Base-by-base conservation (phyloP, 139 green algal species). In the Limnomonas spitsbergensis region DNA sequence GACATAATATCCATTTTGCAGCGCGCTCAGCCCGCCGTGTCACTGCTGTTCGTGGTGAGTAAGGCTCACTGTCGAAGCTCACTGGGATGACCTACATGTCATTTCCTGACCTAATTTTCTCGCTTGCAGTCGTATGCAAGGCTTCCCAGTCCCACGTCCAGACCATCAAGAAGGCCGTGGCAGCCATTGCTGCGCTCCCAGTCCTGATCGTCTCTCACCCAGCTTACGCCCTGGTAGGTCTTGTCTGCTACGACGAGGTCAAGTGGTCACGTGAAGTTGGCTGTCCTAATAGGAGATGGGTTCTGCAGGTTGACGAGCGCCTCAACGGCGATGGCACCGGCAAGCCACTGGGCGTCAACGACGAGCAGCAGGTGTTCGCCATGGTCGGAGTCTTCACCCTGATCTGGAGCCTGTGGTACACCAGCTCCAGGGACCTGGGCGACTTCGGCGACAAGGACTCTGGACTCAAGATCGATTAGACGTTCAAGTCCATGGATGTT, bases 271-370 rank as follows among this genome's bases (percentile, higher is more conserved):
- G 42, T 27, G 9, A 27, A 9, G 42, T 6, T 9, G 42, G 6
- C 42, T 54, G 7, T 54, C 7, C 42, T 6, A 9, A 9, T 54
- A 54, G 32, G 20, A 69, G 20, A 24, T 35, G 32, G 20, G 20
- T 61, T 61, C 20, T 61, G 29, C 84, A 92, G 87, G 89, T 94
- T 36, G 90, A 94, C 52, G 88, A 93, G 38, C 88, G 90, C 86
- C 61, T 94, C 53, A 92, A 92, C 84, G 88, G 88, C 37, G 90
- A 94, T 53, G 90, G 90, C 78, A 88, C 82, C 20, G 88, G 90
- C 71, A 73, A 85, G 66, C 52, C 80, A 6, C 83, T 94, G 53
- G 90, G 90, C 54, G 72, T 94, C 27, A 92, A 89, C 77, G 87
- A 93, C 40, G 81, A 80, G 66, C 67, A 68, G 38, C 81, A 93